Percentiles rank a stretch among this genome's conserved stretches.
Conservation (phyloP, 2,329 filamentous ascomycete genomes). For the Orbilia brochopaga region DNA sequence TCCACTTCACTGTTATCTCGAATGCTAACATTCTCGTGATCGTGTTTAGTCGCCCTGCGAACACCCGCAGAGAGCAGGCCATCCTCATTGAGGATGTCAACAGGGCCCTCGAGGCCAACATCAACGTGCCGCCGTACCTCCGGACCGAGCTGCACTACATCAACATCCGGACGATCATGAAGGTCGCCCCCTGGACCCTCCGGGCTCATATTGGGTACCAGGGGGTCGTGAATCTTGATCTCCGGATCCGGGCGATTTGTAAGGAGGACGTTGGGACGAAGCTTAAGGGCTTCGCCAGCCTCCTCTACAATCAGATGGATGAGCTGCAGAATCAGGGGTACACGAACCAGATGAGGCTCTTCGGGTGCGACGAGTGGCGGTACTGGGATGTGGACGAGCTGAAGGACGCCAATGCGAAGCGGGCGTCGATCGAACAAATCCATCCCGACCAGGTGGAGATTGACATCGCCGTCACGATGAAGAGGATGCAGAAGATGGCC, state of each 20-base stretch:
- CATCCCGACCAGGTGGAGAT: conserved; percentile 1
- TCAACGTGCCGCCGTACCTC: conserved; percentile 27
- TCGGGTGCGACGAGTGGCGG: conserved; percentile 38
- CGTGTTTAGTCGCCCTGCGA: conserved; percentile 16
- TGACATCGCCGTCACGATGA: conserved; percentile 7
- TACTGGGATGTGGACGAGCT: conserved; percentile 42
- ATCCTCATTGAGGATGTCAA: conserved; percentile 17
- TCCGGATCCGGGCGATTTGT: conserved; percentile 1
- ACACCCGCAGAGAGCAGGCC: conserved; percentile 28
- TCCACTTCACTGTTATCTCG: background rate
- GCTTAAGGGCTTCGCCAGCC: conserved; percentile 22
- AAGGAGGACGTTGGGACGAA: conserved; percentile 15
- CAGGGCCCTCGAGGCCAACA: conserved; percentile 10
- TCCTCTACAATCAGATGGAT: conserved; percentile 8
- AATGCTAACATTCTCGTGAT: conserved; percentile 10
- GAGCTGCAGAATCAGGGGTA: conserved; percentile 8
- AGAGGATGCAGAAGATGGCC: conserved; percentile 16
- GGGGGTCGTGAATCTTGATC: background rate
- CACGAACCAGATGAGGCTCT: conserved; percentile 4
- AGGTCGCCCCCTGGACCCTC: conserved; percentile 33
- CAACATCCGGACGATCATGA: conserved; percentile 45
- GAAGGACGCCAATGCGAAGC: conserved; percentile 17
- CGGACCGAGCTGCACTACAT: conserved; percentile 44
- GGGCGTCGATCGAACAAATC: conserved; percentile 10
- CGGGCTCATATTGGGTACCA: conserved; percentile 17